These are phyloP conservation scores for Cairneyella variabilis DNA, from an alignment of 495 filamentous ascomycete genomes.

Conservation along the genomic window DNA sequence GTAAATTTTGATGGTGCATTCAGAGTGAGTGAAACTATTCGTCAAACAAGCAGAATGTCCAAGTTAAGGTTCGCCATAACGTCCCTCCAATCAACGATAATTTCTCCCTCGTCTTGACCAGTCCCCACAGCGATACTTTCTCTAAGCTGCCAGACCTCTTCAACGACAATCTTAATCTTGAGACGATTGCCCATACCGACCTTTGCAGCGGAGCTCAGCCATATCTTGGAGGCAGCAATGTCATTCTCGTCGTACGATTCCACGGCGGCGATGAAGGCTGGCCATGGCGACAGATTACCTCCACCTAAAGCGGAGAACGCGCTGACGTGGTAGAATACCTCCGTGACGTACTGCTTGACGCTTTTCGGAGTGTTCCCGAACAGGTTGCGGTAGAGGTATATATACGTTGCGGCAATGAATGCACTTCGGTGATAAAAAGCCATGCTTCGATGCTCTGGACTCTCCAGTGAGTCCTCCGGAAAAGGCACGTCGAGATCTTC, in stretches of 20 bases:
- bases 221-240: conserved; percentile 10
- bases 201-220: conserved; percentile 3
- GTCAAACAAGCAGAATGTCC: conserved; percentile 22
- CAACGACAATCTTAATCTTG: conserved; percentile 9
- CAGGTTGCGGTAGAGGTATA: conserved; percentile 19
- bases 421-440: conserved; percentile 17
- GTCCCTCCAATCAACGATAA: conserved; percentile 22
- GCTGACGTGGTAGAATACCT: conserved; percentile 15
- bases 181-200: conserved; percentile 18
- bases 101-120: neutral
- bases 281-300: conserved; percentile 22
- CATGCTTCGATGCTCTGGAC: neutral
- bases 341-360: conserved; percentile 16
- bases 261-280: conserved; percentile 23
- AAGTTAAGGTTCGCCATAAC: conserved; percentile 17
- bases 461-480: neutral
- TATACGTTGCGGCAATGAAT: conserved; percentile 21
- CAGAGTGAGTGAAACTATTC: too few species aligned
- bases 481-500: too few species aligned
- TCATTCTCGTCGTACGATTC: conserved; percentile 18
- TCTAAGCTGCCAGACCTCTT: conserved; percentile 19
- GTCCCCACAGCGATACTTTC: conserved; percentile 3
- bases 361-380: conserved; percentile 14
- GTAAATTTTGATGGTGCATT: too few species aligned
- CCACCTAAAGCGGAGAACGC: conserved; percentile 7